Conservation (phyloP, 169 alveolate species). For the Cryptosporidium baileyi region DNA sequence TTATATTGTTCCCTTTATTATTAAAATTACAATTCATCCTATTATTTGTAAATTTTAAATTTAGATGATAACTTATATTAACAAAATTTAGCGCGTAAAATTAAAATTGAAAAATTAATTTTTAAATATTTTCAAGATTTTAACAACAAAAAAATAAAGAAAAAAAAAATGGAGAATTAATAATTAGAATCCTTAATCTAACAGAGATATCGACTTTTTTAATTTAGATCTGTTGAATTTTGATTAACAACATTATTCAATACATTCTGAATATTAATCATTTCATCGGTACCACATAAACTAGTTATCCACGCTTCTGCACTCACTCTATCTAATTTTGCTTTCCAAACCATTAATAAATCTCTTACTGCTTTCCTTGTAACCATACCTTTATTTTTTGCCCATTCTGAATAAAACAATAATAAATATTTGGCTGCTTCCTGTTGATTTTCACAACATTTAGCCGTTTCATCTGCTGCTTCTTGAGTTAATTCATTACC, state of each 20-base stretch:
- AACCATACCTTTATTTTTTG: constrained; percentile 54
- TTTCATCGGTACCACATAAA: constrained; percentile 59
- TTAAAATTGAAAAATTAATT: too few relatives aligned
- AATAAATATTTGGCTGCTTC: constrained; percentile 41
- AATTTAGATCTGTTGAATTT: not conserved
- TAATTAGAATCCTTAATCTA: too few relatives aligned
- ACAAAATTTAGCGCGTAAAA: too few relatives aligned
- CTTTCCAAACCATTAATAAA: constrained; percentile 66
- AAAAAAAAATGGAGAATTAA: too few relatives aligned
- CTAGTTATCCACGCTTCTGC: constrained; percentile 70
- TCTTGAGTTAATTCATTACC: constrained; percentile 29
- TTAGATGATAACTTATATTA: too few relatives aligned
- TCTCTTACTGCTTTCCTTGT: constrained; percentile 43
- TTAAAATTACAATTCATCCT: too few relatives aligned
- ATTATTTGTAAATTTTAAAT: too few relatives aligned
- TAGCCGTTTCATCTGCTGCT: constrained; percentile 22
- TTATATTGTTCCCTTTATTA: too few relatives aligned
- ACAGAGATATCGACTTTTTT: too few relatives aligned
- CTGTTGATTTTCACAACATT: constrained; percentile 39
- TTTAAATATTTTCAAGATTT: too few relatives aligned
- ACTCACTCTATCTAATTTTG: constrained; percentile 48
- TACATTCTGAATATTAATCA: constrained; percentile 21
- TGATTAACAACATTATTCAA: constrained; percentile 16
- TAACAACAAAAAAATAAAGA: too few relatives aligned
- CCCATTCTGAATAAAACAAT: constrained; percentile 48